Evolutionary conservation across 2,329 filamentous ascomycete species (phyloP).

Genomic region (Arthroderma uncinatum): DNA sequence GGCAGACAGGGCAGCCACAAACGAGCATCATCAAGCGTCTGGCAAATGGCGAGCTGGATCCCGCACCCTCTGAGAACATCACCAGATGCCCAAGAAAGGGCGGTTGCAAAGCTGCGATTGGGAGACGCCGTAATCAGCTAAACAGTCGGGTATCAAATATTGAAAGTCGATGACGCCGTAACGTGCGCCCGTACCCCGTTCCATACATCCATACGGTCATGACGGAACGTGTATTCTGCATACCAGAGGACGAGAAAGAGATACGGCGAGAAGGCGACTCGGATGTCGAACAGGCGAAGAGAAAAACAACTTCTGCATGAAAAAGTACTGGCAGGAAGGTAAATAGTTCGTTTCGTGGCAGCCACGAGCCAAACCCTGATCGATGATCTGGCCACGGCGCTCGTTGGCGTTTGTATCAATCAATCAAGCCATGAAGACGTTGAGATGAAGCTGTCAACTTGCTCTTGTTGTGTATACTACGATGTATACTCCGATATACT

Average conservation of each 20-base stretch:
- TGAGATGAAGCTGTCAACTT: no score
- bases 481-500: no score
- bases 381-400: neutral
- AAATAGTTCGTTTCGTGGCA: slow-evolving; percentile 2
- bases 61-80: neutral
- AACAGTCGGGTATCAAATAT: slow-evolving; percentile 6
- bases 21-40: neutral
- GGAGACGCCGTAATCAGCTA: slow-evolving; percentile 1
- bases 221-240: neutral
- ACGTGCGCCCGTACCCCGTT: neutral
- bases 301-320: neutral
- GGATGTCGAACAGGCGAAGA: neutral
- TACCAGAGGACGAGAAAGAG: neutral
- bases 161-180: slow-evolving; percentile 1
- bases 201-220: neutral
- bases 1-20: neutral
- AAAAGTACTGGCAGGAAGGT: neutral
- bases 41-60: neutral
- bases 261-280: no score
- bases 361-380: slow-evolving; percentile 6
- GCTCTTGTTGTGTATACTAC: no score
- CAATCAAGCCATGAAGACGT: no score
- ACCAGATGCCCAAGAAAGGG: neutral
- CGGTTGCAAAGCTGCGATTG: neutral
- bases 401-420: neutral